phyloP scores from a whole-genome alignment of 495 filamentous ascomycete species.

The Pyrenopolyporus hunteri region DNA sequence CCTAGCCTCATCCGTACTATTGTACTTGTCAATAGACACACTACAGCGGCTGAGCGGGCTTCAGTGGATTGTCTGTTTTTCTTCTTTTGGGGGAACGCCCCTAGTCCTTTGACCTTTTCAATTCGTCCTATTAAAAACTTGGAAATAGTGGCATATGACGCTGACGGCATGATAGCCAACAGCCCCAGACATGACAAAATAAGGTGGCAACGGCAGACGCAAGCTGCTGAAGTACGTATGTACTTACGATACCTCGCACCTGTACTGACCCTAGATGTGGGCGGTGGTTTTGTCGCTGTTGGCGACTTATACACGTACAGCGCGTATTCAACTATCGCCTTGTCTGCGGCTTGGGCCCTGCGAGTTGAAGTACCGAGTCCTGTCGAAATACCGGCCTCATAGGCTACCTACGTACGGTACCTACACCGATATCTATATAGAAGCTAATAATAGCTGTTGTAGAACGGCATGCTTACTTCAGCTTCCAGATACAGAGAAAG shows the following conservation, averaged over 20 bases:
- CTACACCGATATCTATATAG: too few relatives aligned
- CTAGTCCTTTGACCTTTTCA: neutral
- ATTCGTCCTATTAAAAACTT: conserved; percentile 33
- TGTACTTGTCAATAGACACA: conserved; percentile 13
- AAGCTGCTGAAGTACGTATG: neutral
- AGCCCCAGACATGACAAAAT: conserved; percentile 7
- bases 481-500: conserved; percentile 5
- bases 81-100: too few relatives aligned
- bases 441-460: conserved; percentile 30
- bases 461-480: conserved; percentile 4
- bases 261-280: too few relatives aligned
- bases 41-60: conserved; percentile 22
- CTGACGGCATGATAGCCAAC: conserved; percentile 29
- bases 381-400: too few relatives aligned
- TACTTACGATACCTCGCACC: neutral
- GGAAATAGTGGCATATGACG: conserved; percentile 35
- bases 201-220: conserved; percentile 24
- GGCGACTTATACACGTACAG: too few relatives aligned
- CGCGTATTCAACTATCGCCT: too few relatives aligned
- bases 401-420: too few relatives aligned
- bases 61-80: conserved; percentile 16
- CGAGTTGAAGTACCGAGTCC: too few relatives aligned
- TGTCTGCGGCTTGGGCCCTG: conserved; percentile 12
- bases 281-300: too few relatives aligned
- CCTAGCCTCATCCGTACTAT: conserved; percentile 18